These are phyloP conservation scores for Fusarium succisae DNA, from an alignment of 2,329 filamentous ascomycete genomes.

Conservation along the genomic window DNA sequence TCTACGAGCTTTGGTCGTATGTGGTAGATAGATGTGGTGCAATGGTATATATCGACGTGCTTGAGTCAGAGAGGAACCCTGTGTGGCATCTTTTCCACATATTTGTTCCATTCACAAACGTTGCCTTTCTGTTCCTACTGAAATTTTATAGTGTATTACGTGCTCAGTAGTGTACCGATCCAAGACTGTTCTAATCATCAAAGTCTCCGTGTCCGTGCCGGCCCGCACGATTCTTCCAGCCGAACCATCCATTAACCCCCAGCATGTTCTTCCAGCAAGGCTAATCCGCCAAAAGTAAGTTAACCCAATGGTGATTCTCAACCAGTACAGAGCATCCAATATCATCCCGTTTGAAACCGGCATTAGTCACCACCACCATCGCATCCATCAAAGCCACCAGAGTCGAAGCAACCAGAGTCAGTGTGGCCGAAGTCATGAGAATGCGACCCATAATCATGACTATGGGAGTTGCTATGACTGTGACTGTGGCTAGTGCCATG, in stretches of 20 bases:
- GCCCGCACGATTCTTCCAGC: background rate
- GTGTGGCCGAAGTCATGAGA: background rate
- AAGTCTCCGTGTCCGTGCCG: background rate
- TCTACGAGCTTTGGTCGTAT: background rate
- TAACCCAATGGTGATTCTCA: background rate
- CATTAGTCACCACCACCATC: background rate
- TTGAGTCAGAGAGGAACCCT: fast-evolving
- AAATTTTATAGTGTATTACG: background rate
- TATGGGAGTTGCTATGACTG: background rate
- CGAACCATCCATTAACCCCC: fast-evolving
- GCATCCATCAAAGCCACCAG: background rate
- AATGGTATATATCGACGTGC: fast-evolving
- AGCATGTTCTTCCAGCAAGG: background rate
- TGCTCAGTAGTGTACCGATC: background rate
- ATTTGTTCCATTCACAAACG: no score
- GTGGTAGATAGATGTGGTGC: fast-evolving
- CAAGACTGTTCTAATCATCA: background rate
- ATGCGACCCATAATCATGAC: background rate
- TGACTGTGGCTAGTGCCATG: background rate
- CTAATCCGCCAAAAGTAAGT: background rate
- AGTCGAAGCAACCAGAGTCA: background rate
- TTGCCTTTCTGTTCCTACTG: background rate
- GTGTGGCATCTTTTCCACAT: background rate
- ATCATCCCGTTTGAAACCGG: background rate
- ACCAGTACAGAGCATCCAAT: background rate